Base-by-base conservation (phyloP, 495 filamentous ascomycete genomes). In the Viridothelium virens region DNA sequence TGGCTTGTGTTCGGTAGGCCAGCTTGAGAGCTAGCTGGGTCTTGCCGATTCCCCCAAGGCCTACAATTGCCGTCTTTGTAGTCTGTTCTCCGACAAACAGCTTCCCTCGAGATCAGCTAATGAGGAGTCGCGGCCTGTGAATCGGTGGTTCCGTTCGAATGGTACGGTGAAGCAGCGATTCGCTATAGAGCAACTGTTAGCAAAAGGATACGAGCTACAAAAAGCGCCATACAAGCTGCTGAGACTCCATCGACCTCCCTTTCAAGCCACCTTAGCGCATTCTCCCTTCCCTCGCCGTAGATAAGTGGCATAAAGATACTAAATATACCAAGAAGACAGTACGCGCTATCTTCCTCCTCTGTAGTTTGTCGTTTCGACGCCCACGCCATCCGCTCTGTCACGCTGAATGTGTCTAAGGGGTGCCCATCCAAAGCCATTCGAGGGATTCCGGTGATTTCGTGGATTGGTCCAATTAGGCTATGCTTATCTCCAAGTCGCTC, bases 1-100 rank as follows among this genome's bases (percentile, higher is more conserved):
- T 64, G 37, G 68, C 61, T 65, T 69, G 65, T 59, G 72, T 70
- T 56, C 64, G 37, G 67, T 74, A 74, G 33, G 71, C 73, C 41
- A 70, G 72, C 31, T 75, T 65, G n/a, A 75, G 46, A 63, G 47
- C 66, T 56, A 79, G 4, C 53, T 5, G 5, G 31, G 53, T 59
- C 18, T 59, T 59, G 7, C 53, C 53, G 7, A 4, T 7, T 18
- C 53, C 53, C 33, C 53, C 53, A 7, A 33, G 4, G 7, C 53
- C 53, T 3, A 5, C 4, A 7, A 59, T 36, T 4, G 53, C 53
- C 7, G 53, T 31, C 3, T 14, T 4, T 5, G 33, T 18, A 59
- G 25, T 7, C 7, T 18, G 2, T 9, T 59, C 53, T 10, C 5
- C 5, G 7, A 6, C 4, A 34, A 7, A 36, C 7, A 59, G 25